Evolutionary conservation across 129 eudicot genomes (phyloP).

Genomic region (Dittrichia graveolens): DNA sequence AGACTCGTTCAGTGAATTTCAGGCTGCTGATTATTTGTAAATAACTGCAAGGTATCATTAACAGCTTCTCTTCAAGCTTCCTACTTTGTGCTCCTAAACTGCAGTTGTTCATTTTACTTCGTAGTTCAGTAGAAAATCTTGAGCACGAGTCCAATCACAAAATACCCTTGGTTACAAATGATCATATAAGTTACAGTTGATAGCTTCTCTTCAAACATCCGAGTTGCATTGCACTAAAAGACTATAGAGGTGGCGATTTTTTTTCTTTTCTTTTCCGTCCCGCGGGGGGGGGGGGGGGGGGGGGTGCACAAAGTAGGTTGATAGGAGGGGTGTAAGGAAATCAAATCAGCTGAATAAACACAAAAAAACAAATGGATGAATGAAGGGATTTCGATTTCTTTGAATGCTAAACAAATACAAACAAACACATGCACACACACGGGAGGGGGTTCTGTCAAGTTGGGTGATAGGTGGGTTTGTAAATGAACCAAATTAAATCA

Average conservation of each 20-base stretch:
- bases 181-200: background rate
- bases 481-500: too few relatives aligned
- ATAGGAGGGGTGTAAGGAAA: too few relatives aligned
- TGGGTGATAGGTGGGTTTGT: background rate
- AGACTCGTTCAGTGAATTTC: conserved; percentile 60
- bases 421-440: too few relatives aligned
- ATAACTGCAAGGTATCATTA: conserved; percentile 40
- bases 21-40: conserved; percentile 69
- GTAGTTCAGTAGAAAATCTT: background rate
- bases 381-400: too few relatives aligned
- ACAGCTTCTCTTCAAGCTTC: conserved; percentile 17
- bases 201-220: conserved; percentile 4
- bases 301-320: too few relatives aligned
- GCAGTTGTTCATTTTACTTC: too few relatives aligned
- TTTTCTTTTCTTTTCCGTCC: too few relatives aligned
- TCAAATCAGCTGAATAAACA: too few relatives aligned
- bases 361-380: too few relatives aligned
- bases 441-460: background rate
- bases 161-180: conserved; percentile 9
- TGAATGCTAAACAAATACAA: too few relatives aligned
- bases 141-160: background rate
- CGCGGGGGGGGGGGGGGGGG: too few relatives aligned
- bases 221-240: conserved; percentile 15
- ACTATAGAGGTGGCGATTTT: background rate
- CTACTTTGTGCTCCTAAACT: conserved; percentile 4